Base-by-base conservation (phyloP, 192 early-diverging fungal genomes). In the Coemansia sp. region DNA sequence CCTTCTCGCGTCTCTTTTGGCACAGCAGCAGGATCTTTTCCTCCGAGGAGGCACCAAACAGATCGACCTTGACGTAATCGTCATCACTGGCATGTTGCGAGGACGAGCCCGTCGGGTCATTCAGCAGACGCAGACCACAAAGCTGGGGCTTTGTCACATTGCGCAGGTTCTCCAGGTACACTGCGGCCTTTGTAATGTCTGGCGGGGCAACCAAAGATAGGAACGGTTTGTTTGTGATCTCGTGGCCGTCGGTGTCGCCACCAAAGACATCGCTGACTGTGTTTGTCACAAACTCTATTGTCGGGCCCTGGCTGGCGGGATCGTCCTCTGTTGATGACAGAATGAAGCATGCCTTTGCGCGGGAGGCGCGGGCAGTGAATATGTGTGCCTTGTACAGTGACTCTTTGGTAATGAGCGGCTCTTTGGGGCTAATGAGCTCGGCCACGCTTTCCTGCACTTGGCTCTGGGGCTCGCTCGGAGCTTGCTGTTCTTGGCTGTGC, bases 261-360 rank as follows among this genome's bases (percentile, higher is more conserved):
- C 55, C 47, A n/a, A 64, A 72, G 6, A 77, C 60, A 13, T 50
- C 53, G 57, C 62, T 67, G 34, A 77, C 70, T 1, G 68, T 66
- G 53, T 77, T 77, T 13, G 75, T 77, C 9, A 68, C 68, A 65
- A 72, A 77, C 45, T 70, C 68, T 2, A 77, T 40, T 7, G 50
- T 63, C 11, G 75, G 75, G 0, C 75, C 69, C 23, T 68, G 61
- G 23, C 48, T 33, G 9, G 29, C 37, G 17, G 29, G 37, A 6
- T 42, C 28, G 22, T 28, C 27, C 6, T 37, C 34, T n/a, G 42
- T n/a, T 13, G 29, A 37, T 28, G 41, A 54, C 6, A 76, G 29
- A 28, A 76, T 70, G 41, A 76, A 59, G 31, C 74, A 76, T 7
- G 75, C 75, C 47, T 77, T 77, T 33, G 65, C 65, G 23, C 64